These are phyloP conservation scores for Panicum miliaceum DNA, from an alignment of 176 grass and related monocot genomes.

Conservation along the genomic window DNA sequence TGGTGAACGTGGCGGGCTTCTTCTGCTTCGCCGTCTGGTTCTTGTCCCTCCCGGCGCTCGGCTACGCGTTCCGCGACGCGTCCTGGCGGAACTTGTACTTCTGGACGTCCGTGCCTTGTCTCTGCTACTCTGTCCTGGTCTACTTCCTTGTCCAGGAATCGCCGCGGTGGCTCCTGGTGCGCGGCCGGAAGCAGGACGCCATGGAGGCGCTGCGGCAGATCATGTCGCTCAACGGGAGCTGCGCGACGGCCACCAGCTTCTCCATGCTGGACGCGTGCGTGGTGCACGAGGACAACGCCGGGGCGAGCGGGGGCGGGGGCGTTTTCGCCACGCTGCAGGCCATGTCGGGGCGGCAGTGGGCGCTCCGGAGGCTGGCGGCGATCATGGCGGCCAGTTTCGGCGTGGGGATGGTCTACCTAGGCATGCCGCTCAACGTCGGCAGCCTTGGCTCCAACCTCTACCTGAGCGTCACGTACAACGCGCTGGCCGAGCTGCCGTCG, in stretches of 20 bases:
- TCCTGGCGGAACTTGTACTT: not conserved
- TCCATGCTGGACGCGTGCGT: not conserved
- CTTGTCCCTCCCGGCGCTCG: not conserved
- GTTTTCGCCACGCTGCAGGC: not conserved
- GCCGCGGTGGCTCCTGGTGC: constrained; percentile 14
- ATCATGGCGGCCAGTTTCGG: not conserved
- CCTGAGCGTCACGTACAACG: constrained; percentile 9
- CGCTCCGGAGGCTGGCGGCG: not conserved
- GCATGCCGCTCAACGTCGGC: constrained; percentile 12
- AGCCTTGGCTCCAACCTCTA: not conserved
- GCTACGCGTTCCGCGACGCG: not conserved
- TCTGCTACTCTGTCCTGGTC: not conserved
- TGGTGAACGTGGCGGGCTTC: constrained; percentile 62
- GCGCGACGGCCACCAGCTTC: not conserved
- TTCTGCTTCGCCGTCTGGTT: not conserved
- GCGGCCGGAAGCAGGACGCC: not conserved
- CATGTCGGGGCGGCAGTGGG: constrained; percentile 12
- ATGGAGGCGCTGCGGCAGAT: not conserved
- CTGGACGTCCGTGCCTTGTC: not conserved
- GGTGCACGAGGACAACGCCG: not conserved
- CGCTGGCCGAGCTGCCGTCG: constrained; percentile 11
- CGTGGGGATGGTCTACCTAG: constrained; percentile 6
- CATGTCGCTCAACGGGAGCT: not conserved
- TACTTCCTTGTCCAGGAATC: not conserved
- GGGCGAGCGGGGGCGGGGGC: not conserved